Base-by-base conservation (phyloP, 2,329 filamentous ascomycete genomes). In the Xylariaceae sp. region DNA sequence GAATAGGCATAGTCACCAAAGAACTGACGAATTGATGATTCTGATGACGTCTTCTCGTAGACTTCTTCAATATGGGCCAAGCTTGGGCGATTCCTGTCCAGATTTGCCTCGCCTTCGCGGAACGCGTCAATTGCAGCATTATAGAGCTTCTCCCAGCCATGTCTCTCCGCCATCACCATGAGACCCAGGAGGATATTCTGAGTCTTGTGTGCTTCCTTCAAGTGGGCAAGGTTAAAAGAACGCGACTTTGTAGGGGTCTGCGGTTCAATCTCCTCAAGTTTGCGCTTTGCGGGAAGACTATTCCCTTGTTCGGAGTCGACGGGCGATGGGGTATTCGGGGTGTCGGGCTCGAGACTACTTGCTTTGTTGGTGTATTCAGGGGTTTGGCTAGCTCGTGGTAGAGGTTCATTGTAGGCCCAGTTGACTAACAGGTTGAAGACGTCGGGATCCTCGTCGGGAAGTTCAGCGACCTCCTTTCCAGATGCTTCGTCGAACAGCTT, bases 71-170 rank as follows among this genome's bases (percentile, higher is more conserved):
- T 50, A 4, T 55, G 36, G 2, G 12, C 4, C 1, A n/a, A 12
- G 26, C 21, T 24, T 17, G 39, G 37, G 12, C 28, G 31, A 2
- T 36, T n/a, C 9, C 45, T 12, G 6, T 8, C 7, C 8, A 55
- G 19, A 17, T 55, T 40, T 9, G 11, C 14, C 16, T 55, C 53
- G 9, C 53, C 53, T 6, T 49, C 29, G 4, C 39, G 37, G 31
- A 49, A 55, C 7, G 53, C 53, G 23, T 55, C 45, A 11, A 49
- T 50, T 4, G 53, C 53, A 14, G 28, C 53, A 31, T 55, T 55
- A n/a, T 43, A 55, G 1, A 55, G 39, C 4, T 37, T 1, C 21
- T 55, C 53, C 53, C 53, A 55, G 8, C 7, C 24, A 17, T 43
- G 28, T 2, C 31, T 17, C 31, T 55, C 53, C 1, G 53, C 53